phyloP scores from a whole-genome alignment of 306 rosid genomes.

The Hylodesmum podocarpum region DNA sequence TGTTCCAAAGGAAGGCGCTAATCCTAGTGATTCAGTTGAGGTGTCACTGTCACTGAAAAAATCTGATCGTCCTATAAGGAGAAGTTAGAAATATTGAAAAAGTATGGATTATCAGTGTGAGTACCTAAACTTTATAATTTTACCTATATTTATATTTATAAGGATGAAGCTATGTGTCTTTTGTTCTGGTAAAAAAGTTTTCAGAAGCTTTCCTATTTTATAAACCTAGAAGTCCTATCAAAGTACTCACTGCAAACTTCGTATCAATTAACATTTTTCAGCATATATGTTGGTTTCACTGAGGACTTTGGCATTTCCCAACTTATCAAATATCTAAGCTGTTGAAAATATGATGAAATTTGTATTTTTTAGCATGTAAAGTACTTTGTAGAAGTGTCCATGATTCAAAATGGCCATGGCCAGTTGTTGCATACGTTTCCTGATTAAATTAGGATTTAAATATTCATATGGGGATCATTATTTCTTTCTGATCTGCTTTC shows the following conservation, averaged over 20 bases:
- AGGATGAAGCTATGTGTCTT: neutral
- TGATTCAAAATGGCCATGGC: neutral
- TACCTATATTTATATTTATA: neutral
- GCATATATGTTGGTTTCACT: neutral
- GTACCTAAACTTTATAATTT: slow-evolving; percentile 27
- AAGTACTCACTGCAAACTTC: neutral
- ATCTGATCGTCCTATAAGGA: slow-evolving; percentile 70
- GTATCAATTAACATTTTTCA: neutral
- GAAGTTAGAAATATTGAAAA: slow-evolving; percentile 68
- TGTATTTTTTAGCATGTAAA: neutral
- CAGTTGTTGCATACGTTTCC: neutral
- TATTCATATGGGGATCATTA: neutral
- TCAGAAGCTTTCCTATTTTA: neutral
- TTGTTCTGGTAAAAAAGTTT: neutral
- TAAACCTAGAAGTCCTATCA: neutral
- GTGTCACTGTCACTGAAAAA: slow-evolving; percentile 66
- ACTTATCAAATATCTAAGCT: neutral
- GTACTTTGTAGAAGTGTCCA: neutral
- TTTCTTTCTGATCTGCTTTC: neutral
- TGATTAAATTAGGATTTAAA: neutral
- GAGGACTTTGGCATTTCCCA: neutral
- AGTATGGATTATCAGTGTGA: slow-evolving; percentile 71
- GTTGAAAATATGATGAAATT: neutral
- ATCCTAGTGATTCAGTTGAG: slow-evolving; percentile 91
- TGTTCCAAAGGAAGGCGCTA: slow-evolving; percentile 91